Evolutionary conservation across 495 filamentous ascomycete species (phyloP).

Genomic region (Penicillium longicatenatum): DNA sequence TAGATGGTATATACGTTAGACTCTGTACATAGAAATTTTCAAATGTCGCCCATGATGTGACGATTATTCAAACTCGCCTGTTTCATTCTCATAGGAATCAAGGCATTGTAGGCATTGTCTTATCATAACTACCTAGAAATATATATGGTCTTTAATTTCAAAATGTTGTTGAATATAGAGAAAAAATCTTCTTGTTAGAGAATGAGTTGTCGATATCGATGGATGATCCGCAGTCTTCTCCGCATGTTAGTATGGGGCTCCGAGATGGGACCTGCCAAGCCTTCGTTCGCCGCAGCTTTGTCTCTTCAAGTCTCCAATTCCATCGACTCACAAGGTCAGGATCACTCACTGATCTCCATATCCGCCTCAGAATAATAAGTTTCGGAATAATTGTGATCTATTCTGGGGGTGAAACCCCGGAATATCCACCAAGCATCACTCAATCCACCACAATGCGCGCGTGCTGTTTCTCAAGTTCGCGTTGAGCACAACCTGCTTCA

Average conservation of each 20-base stretch:
- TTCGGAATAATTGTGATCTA: not conserved
- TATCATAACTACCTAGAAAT: not conserved
- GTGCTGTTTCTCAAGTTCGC: not conserved
- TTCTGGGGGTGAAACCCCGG: not conserved
- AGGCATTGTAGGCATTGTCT: not conserved
- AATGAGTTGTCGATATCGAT: too few species aligned
- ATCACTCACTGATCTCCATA: not conserved
- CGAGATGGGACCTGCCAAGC: not conserved
- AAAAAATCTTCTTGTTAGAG: too few species aligned
- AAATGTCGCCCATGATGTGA: conserved; percentile 3
- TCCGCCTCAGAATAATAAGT: not conserved
- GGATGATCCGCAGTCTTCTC: not conserved
- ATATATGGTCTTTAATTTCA: not conserved
- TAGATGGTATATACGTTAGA: not conserved
- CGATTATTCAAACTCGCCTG: not conserved
- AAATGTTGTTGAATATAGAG: not conserved
- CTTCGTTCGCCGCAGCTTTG: not conserved
- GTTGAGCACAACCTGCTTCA: conserved; percentile 4
- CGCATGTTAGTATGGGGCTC: not conserved
- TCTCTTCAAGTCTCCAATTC: not conserved
- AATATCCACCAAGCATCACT: not conserved
- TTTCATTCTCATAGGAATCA: not conserved
- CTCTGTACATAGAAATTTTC: not conserved
- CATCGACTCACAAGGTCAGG: not conserved
- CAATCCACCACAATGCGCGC: not conserved